Base-by-base conservation (phyloP, 371 early-diverging fungal species). In the Chytridium lagenaria region DNA sequence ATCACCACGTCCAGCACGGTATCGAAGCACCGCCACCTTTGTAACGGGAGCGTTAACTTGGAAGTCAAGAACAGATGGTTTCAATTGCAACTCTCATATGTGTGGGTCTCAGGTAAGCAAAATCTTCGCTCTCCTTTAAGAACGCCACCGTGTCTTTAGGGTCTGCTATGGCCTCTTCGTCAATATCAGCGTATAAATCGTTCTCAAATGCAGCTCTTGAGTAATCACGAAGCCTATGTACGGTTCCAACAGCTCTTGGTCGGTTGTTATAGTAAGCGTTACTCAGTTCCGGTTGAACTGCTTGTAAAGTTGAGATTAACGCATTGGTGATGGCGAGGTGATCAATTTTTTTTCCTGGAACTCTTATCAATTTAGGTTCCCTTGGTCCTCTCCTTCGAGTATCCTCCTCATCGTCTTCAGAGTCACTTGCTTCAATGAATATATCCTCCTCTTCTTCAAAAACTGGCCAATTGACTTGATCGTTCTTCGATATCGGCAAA, bases 1-100 rank as follows among this genome's bases (percentile, higher is more conserved):
- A 55, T 88, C 87, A 28, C 88, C 87, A 37, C 88, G 79, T 3
- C 76, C 76, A 0, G 88, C 82, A 12, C 84, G 79, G 61, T 84
- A 86, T 40, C 84, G 63, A 26, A 88, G 68, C 0, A 84, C 77
- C 2, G 75, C 76, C 0, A 76, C 74, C 68, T 84, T 83, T 12
- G 79, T 81, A 22, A 84, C 72, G 1, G 83, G 77, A 0, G 84
- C 77, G 36, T 79, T 66, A 10, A 86, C 81, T 59, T 86, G 85
- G 57, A 86, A 88, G 1, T 86, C 80, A 23, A 85, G 38, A 3
- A 55, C 31, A 7, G 44, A 33, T 0, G 88, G 87, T 44, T n/a
- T 88, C 88, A 7, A 84, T 73, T 15, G 66, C 59, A 0, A 86
- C 80, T 22, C 82, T 52, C 67, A 85, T 83, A 19, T 61, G 50